Base-by-base conservation (phyloP, 1,139 yeast species). In the Blastobotrys apis region DNA sequence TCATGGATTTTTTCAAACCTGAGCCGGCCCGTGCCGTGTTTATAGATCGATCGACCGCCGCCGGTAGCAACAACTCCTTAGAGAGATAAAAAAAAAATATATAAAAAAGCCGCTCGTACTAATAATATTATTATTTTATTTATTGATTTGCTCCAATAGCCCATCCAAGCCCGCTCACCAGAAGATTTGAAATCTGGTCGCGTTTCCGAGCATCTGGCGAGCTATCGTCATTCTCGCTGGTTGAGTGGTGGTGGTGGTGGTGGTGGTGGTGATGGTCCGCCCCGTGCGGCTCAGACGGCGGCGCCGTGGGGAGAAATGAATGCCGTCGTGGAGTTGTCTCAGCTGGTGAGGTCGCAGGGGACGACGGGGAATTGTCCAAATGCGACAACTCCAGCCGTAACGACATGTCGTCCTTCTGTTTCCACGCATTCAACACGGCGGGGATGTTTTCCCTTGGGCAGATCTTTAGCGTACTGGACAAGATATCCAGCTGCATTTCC, bases 111-210 rank as follows among this genome's bases (percentile, higher is more conserved):
- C n/a, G n/a, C n/a, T n/a, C n/a, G n/a, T n/a, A n/a, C n/a, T n/a
- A n/a, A n/a, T n/a, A n/a, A n/a, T n/a, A n/a, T n/a, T 23, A 23
- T 23, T 6, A 6, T 6, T 23, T 6, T 23, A 23, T 23, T 23
- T 45, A 37, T 30, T 50, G 52, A 40, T 67, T 71, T 3, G 84
- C 84, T 4, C 84, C 84, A 50, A 78, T 76, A 1, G 83, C 84
- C 84, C 84, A 78, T 2, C 83, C 84, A 37, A 78, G 62, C 0
- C 84, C 83, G 30, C 77, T 70, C 1, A 75, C 81, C 45, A 78
- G 65, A 47, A 78, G 58, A 49, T 71, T 74, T 4, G 79, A 73
- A 5, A 77, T 52, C 54, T 74, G 77, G 44, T 75, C 80, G 34
- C 78, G 64, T 43, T 59, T 62, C 12, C 64, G 48, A 17, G 33